Base-by-base conservation (phyloP, 306 rosid species). In the Luffa aegyptiaca region DNA sequence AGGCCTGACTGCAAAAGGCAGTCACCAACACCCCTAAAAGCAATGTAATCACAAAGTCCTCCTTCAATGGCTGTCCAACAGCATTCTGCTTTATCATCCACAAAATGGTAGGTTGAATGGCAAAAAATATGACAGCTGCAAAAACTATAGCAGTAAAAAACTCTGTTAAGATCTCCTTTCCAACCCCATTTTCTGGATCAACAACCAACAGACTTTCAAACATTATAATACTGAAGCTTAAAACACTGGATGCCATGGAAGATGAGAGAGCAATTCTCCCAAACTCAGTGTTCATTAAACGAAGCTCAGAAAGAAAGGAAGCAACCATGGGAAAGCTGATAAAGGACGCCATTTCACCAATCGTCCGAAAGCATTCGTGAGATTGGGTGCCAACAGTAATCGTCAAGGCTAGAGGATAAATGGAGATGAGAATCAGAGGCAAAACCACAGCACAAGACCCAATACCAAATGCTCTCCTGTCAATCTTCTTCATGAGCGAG, bases 221-320 rank as follows among this genome's bases (percentile, higher is more conserved):
- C 7, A 81, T 2, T 7, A 71, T 8, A 16, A 61, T 7, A 52
- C 4, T 5, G 31, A 78, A 0, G 8, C 81, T 53, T 37, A 65
- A 17, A 13, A 80, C 0, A 14, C 80, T 64, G 4, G 81, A 64
- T 35, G 73, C 81, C 41, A 76, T 20, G 9, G 90, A 82, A 35
- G 86, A 79, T 21, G 75, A 65, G 37, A 84, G 45, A 49, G 88
- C 83, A 9, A 74, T 39, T 59, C 69, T 82, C 9, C 86, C 86
- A 42, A 82, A 75, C 18, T 87, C 79, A 6, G 90, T 80, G 36
- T 87, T 84, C 8, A 84, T 16, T 6, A 87, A 72, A 21, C 74
- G 79, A 5, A 84, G 80, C 81, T 84, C 83, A 5, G 45, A 36
- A 10, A 87, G 81, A 33, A 84, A 66, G 39, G 18, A 51, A 53